These are phyloP conservation scores for Lithospermum erythrorhizon DNA, from an alignment of 257 asterid genomes.

Conservation along the genomic window DNA sequence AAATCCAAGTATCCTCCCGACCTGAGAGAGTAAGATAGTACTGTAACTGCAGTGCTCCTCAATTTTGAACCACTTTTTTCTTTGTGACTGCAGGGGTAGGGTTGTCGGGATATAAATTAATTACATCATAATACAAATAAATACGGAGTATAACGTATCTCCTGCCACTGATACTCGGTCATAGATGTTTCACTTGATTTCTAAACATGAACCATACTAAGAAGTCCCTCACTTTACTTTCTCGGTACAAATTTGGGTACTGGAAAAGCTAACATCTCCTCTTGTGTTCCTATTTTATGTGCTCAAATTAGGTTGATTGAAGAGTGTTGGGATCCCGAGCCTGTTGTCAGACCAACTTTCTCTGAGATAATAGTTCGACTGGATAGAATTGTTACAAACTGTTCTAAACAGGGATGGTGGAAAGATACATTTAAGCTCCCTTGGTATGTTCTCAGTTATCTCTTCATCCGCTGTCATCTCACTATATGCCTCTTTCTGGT, in stretches of 20 bases:
- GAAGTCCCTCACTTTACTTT: too few species aligned
- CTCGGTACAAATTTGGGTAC: too few species aligned
- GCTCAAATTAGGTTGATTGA: constrained; percentile 59
- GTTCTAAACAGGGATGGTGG: constrained; percentile 96
- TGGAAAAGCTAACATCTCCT: too few species aligned
- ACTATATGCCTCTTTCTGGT: neutral
- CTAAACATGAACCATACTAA: neutral
- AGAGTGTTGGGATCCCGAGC: constrained; percentile 82
- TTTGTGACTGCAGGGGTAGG: neutral
- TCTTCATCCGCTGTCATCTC: neutral
- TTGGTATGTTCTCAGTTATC: constrained; percentile 37
- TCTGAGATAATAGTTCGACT: constrained; percentile 58
- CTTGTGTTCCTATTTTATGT: constrained; percentile 2
- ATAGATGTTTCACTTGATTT: neutral
- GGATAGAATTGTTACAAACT: constrained; percentile 53
- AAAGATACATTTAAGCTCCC: constrained; percentile 96
- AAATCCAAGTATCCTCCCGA: constrained; percentile 75
- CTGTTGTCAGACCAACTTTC: constrained; percentile 52
- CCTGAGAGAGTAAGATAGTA: constrained; percentile 56
- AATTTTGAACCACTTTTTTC: too few species aligned
- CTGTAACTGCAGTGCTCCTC: neutral
- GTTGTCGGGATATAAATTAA: neutral
- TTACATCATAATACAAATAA: too few species aligned
- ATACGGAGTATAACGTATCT: too few species aligned
- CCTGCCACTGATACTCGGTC: neutral